These are phyloP conservation scores for Colletotrichum coccodes DNA, from an alignment of 2,329 filamentous ascomycete genomes.

Conservation along the genomic window DNA sequence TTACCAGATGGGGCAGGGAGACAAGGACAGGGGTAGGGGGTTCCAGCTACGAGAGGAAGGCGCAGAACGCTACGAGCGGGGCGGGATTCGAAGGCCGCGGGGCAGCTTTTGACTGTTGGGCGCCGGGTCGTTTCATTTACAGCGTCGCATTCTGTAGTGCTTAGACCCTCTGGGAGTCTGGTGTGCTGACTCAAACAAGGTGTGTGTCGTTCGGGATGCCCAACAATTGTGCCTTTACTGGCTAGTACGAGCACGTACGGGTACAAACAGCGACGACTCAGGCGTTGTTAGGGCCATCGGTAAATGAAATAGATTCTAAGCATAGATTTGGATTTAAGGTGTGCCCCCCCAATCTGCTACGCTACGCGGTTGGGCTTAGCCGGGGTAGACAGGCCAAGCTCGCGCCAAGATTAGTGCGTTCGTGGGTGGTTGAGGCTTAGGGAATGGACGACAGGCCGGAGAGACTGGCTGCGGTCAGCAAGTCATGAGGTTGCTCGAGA, in stretches of 20 bases:
- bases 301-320: neutral
- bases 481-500: neutral
- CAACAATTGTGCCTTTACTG: neutral
- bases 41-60: slow-evolving; percentile 24
- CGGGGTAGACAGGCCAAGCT: neutral
- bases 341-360: neutral
- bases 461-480: neutral
- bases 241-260: too few relatives aligned
- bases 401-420: neutral
- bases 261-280: too few relatives aligned
- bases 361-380: neutral
- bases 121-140: neutral
- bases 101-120: too few relatives aligned
- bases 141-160: neutral
- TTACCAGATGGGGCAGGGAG: slow-evolving; percentile 2
- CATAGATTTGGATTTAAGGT: neutral
- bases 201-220: neutral
- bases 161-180: neutral
- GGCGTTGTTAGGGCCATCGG: neutral
- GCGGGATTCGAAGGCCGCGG: neutral
- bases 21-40: slow-evolving; percentile 1
- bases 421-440: neutral
- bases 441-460: neutral
- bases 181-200: neutral
- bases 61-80: slow-evolving; percentile 13